A percentile compares a stretch with the other conserved stretches of the same genome.
Conservation (phyloP, 192 early-diverging fungal species). For the Rhizophlyctis rosea region DNA sequence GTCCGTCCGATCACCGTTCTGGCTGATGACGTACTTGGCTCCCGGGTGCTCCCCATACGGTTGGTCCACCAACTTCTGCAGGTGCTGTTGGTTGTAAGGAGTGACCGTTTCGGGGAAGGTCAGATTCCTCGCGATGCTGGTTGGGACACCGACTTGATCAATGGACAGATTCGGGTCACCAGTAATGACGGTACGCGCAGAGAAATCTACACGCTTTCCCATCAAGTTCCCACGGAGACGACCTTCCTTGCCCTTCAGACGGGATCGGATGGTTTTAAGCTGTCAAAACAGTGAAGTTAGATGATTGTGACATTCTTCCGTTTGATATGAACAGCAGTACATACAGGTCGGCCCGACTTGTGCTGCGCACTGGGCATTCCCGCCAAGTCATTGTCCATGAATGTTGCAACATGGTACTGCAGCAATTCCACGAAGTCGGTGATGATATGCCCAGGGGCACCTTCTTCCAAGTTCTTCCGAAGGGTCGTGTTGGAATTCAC, state of each 20-base stretch:
- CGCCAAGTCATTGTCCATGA: slow-evolving; percentile 96
- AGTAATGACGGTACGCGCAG: slow-evolving; percentile 98
- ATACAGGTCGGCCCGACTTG: slow-evolving; percentile 88
- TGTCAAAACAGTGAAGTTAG: slow-evolving; percentile 16
- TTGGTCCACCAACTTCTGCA: slow-evolving; percentile 85
- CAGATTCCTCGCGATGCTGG: slow-evolving; percentile 93
- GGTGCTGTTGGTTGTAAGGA: slow-evolving; percentile 88
- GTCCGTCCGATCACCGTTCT: slow-evolving; percentile 91
- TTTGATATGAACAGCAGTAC: slow-evolving; percentile 25
- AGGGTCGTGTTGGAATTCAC: slow-evolving; percentile 89
- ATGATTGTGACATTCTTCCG: too few species aligned
- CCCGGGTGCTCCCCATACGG: slow-evolving; percentile 92
- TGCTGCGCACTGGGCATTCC: slow-evolving; percentile 88
- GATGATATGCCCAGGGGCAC: slow-evolving; percentile 83
- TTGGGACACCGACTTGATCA: slow-evolving; percentile 97
- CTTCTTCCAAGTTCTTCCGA: slow-evolving; percentile 75
- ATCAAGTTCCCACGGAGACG: slow-evolving; percentile 98
- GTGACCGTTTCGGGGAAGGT: slow-evolving; percentile 98
- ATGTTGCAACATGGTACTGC: slow-evolving; percentile 93
- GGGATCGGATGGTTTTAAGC: slow-evolving; percentile 90
- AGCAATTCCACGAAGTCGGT: slow-evolving; percentile 83
- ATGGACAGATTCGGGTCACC: slow-evolving; percentile 97
- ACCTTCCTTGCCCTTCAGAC: slow-evolving; percentile 99
- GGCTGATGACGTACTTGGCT: slow-evolving; percentile 94
- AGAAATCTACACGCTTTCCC: slow-evolving; percentile 99